These are phyloP conservation scores for Populus deltoides DNA, from an alignment of 345 rosid species.

Conservation along the genomic window DNA sequence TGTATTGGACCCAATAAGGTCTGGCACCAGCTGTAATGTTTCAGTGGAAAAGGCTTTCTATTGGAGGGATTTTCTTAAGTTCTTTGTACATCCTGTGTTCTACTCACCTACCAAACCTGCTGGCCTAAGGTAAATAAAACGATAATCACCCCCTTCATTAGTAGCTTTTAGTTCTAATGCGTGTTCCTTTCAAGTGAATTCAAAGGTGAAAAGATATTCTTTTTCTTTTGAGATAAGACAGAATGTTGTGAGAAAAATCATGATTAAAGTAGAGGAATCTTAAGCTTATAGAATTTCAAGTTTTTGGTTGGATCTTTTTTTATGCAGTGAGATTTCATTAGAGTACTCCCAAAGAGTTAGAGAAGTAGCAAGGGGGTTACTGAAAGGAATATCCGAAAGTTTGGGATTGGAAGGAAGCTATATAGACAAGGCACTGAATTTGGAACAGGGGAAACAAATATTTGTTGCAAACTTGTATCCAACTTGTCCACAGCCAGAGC, in stretches of 20 bases:
- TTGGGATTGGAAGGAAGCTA: slow-evolving; percentile 38
- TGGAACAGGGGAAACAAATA: slow-evolving; percentile 33
- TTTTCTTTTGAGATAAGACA: too few species aligned
- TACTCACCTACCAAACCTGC: slow-evolving; percentile 45
- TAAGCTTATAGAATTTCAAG: too few species aligned
- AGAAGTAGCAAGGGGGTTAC: slow-evolving; percentile 31
- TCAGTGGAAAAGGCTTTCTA: slow-evolving; percentile 36
- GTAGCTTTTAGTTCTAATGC: too few species aligned
- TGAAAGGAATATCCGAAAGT: slow-evolving; percentile 49
- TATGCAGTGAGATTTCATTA: slow-evolving; percentile 29
- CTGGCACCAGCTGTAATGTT: slow-evolving; percentile 54
- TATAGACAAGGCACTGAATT: slow-evolving; percentile 27
- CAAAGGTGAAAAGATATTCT: too few species aligned
- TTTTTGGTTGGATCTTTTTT: not conserved
- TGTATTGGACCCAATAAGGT: slow-evolving; percentile 51
- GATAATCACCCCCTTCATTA: too few species aligned
- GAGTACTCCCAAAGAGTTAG: slow-evolving; percentile 33
- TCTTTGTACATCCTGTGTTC: slow-evolving; percentile 38
- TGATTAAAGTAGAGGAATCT: too few species aligned
- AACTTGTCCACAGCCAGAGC: slow-evolving; percentile 56
- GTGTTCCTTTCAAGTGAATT: too few species aligned
- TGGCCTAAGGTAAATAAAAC: slow-evolving; percentile 34
- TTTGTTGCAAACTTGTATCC: slow-evolving; percentile 44
- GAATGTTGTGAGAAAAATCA: too few species aligned
- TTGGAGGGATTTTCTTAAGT: slow-evolving; percentile 60